These are phyloP conservation scores for Teunomyces tritomae DNA, from an alignment of 805 yeast species.

Conservation along the genomic window DNA sequence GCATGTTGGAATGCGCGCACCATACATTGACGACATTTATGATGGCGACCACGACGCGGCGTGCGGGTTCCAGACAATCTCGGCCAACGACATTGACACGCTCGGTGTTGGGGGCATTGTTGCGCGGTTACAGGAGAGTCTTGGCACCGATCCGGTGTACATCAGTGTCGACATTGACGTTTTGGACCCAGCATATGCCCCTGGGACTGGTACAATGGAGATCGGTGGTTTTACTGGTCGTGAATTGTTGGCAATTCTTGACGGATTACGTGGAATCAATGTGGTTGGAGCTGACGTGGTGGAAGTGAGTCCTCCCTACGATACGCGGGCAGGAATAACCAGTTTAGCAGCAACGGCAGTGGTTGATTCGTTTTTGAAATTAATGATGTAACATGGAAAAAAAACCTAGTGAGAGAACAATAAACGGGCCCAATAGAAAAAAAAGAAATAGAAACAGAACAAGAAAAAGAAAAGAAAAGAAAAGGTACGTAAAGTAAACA, in stretches of 20 bases:
- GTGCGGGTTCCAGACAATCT: conserved; percentile 47
- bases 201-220: conserved; percentile 81
- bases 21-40: conserved; percentile 43
- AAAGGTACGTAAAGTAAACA: too few relatives aligned
- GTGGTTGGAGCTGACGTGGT: conserved; percentile 76
- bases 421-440: background rate
- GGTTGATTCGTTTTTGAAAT: conserved; percentile 48
- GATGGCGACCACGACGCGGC: conserved; percentile 45
- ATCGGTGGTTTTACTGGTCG: conserved; percentile 68
- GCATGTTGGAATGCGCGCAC: conserved; percentile 68
- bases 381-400: conserved; percentile 33
- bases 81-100: conserved; percentile 47
- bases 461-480: too few relatives aligned
- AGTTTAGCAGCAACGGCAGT: conserved; percentile 65
- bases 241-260: conserved; percentile 58
- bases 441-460: too few relatives aligned
- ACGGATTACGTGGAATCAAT: conserved; percentile 57
- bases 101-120: conserved; percentile 39
- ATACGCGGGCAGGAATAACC: conserved; percentile 58
- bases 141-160: conserved; percentile 43
- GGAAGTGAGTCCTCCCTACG: conserved; percentile 68
- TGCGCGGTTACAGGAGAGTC: conserved; percentile 28
- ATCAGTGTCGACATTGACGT: conserved; percentile 57
- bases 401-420: background rate
- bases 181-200: conserved; percentile 69